Percentiles rank a stretch among this genome's conserved stretches.
Conservation (phyloP, 164 flowering plant genomes). For the Kingdonia uniflora region DNA sequence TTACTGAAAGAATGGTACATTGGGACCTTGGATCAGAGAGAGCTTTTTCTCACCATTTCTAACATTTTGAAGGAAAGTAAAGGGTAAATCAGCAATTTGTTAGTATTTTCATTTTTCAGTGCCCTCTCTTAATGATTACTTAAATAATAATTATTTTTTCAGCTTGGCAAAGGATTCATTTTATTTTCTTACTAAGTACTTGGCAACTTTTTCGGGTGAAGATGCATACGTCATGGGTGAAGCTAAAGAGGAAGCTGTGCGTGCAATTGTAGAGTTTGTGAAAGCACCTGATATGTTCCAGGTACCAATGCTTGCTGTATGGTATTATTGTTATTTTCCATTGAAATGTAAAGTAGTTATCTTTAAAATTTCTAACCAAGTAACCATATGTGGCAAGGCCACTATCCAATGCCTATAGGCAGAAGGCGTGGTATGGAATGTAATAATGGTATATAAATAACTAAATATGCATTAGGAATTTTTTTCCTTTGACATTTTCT, state of each 20-base stretch:
- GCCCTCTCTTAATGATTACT: not conserved
- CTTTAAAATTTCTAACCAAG: no score
- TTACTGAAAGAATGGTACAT: slow-evolving; percentile 90
- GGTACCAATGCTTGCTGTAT: slow-evolving; percentile 32
- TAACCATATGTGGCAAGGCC: no score
- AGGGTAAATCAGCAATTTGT: slow-evolving; percentile 39
- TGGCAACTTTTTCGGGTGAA: slow-evolving; percentile 82
- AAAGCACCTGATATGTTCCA: slow-evolving; percentile 83
- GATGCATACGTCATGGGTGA: slow-evolving; percentile 57
- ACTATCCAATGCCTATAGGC: no score
- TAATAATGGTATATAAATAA: no score
- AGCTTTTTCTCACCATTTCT: slow-evolving; percentile 60
- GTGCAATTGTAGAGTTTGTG: slow-evolving; percentile 74
- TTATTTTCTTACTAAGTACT: slow-evolving; percentile 66
- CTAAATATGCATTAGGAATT: no score
- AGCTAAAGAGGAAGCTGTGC: slow-evolving; percentile 88
- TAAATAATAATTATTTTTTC: slow-evolving; percentile 14
- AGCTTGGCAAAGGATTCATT: slow-evolving; percentile 74
- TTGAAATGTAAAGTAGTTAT: no score
- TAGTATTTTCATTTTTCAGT: no score
- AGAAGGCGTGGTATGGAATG: no score
- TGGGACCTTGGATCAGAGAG: slow-evolving; percentile 60
- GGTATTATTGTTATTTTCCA: no score
- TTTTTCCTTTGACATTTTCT: no score
- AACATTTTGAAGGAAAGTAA: slow-evolving; percentile 68